A percentile compares a stretch with the other conserved stretches of the same genome.
These are phyloP conservation scores for Phyllachora maydis DNA, from an alignment of 2,329 filamentous ascomycete species.

Conservation along the genomic window DNA sequence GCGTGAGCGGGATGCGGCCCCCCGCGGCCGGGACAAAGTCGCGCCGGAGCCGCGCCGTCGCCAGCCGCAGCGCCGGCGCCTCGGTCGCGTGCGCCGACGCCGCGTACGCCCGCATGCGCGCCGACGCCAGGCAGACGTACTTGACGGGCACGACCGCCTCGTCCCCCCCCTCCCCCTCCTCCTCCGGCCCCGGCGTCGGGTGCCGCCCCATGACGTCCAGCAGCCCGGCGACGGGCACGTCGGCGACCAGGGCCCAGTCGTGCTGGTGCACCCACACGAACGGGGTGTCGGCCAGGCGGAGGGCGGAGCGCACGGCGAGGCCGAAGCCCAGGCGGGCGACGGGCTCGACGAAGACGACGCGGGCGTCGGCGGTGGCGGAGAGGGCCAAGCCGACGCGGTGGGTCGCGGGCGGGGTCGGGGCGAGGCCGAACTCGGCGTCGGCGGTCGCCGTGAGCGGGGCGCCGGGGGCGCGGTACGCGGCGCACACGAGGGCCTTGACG, in stretches of 20 bases:
- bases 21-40: constrained; percentile 11
- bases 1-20: constrained; percentile 22
- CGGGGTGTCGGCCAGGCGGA: constrained; percentile 22
- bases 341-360: constrained; percentile 27
- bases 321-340: constrained; percentile 26
- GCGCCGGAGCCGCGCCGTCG: constrained; percentile 19
- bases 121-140: constrained; percentile 30
- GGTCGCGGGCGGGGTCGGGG: constrained; percentile 11
- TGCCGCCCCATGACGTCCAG: constrained; percentile 20
- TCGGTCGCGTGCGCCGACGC: constrained; percentile 20
- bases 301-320: constrained; percentile 27
- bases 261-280: constrained; percentile 38
- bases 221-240: constrained; percentile 21
- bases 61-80: constrained; percentile 17
- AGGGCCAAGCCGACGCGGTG: constrained; percentile 17
- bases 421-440: constrained; percentile 26
- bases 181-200: neutral
- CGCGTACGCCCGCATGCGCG: constrained; percentile 29
- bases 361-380: constrained; percentile 12
- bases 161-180: no score
- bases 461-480: constrained; percentile 10
- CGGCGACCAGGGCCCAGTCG: constrained; percentile 26
- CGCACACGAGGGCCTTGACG: constrained; percentile 20
- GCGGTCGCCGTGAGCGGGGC: constrained; percentile 6
- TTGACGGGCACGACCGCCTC: constrained; percentile 25